phyloP scores from a whole-genome alignment of 257 asterid species.

The Solanum corneliomulleri region DNA sequence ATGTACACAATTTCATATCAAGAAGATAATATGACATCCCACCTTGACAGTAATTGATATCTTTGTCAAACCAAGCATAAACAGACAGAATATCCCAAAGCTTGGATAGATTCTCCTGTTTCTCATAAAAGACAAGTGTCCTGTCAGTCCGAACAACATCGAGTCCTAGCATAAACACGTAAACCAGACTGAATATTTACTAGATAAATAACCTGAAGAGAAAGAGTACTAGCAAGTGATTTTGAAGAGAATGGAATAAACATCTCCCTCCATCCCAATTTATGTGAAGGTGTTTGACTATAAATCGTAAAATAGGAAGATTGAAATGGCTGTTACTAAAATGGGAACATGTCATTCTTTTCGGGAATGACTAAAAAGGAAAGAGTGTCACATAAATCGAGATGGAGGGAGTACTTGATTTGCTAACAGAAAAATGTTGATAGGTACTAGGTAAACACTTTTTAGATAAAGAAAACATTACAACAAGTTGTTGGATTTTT shows the following conservation, averaged over 20 bases:
- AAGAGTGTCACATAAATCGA: not conserved
- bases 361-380: not conserved
- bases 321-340: not conserved
- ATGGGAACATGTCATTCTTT: not conserved
- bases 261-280: not conserved
- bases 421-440: not conserved
- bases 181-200: not conserved
- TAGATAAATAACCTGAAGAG: not conserved
- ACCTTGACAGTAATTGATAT: conserved; percentile 97
- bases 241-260: not conserved
- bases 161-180: conserved; percentile 43
- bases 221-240: not conserved
- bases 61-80: conserved; percentile 81
- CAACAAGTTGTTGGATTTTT: not conserved
- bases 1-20: not conserved
- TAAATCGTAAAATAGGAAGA: not conserved
- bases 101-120: conserved; percentile 63
- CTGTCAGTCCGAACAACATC: conserved; percentile 93
- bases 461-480: not conserved
- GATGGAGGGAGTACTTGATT: not conserved
- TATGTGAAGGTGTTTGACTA: not conserved
- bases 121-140: conserved; percentile 65
- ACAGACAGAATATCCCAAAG: conserved; percentile 89
- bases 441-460: not conserved
- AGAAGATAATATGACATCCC: conserved; percentile 5